phyloP scores from a whole-genome alignment of 495 filamentous ascomycete genomes.

The Neurospora sp. region DNA sequence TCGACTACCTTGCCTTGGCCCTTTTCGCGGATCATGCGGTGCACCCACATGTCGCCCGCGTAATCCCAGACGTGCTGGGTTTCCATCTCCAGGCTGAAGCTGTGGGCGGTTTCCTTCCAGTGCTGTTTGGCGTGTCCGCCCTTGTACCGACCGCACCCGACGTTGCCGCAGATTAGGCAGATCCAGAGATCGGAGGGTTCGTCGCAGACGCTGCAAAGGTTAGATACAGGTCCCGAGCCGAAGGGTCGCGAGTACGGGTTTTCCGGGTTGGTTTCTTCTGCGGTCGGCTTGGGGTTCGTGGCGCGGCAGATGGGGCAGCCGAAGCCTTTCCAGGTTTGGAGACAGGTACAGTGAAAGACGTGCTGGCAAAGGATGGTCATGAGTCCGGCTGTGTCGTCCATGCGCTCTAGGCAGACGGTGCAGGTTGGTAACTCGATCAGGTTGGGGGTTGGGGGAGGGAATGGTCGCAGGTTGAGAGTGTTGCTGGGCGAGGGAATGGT shows the following conservation, averaged over 20 bases:
- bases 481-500: conserved; percentile 37
- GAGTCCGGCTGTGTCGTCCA: conserved; percentile 93
- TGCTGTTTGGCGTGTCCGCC: conserved; percentile 88
- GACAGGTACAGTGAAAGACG: conserved; percentile 93
- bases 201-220: conserved; percentile 64
- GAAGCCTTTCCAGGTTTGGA: conserved; percentile 90
- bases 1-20: conserved; percentile 85
- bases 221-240: conserved; percentile 30
- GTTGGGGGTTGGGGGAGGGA: conserved; percentile 83
- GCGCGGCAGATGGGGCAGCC: conserved; percentile 94
- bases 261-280: conserved; percentile 21
- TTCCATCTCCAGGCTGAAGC: conserved; percentile 82
- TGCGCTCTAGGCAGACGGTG: conserved; percentile 91
- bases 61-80: conserved; percentile 98
- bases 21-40: conserved; percentile 87
- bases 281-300: conserved; percentile 40
- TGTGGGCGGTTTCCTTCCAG: conserved; percentile 80
- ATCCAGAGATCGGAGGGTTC: conserved; percentile 81
- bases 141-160: conserved; percentile 92
- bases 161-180: conserved; percentile 84
- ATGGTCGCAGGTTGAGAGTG: conserved; percentile 58
- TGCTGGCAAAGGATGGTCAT: conserved; percentile 96
- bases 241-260: conserved; percentile 40
- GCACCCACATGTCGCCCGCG: conserved; percentile 85
- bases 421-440: conserved; percentile 91